Evolutionary conservation across 1,139 yeast genomes (phyloP).

Genomic region (Suhomyces wounanorum): DNA sequence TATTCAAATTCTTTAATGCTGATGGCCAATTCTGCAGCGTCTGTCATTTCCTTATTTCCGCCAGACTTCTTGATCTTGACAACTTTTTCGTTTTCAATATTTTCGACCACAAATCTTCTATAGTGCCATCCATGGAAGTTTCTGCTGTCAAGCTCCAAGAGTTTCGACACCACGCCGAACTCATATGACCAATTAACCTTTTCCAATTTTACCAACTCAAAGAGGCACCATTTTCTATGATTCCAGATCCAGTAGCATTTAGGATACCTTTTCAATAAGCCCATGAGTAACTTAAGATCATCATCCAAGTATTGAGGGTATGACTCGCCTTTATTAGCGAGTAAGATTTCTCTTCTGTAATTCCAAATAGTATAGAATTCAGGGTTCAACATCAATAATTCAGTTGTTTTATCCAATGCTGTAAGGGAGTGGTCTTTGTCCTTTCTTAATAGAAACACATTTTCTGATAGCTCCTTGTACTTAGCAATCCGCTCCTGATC

Average conservation of each 20-base stretch:
- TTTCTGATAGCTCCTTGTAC: slow-evolving; percentile 51
- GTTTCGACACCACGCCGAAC: slow-evolving; percentile 63
- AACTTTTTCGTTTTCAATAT: slow-evolving; percentile 39
- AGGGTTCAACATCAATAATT: slow-evolving; percentile 67
- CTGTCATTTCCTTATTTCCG: neutral
- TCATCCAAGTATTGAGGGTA: slow-evolving; percentile 41
- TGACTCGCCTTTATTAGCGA: slow-evolving; percentile 15
- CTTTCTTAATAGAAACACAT: slow-evolving; percentile 43
- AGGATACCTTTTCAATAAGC: slow-evolving; percentile 65
- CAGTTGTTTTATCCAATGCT: slow-evolving; percentile 51
- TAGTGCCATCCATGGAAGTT: slow-evolving; percentile 98
- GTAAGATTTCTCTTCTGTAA: slow-evolving; percentile 72
- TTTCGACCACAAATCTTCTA: slow-evolving; percentile 67
- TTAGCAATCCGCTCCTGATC: slow-evolving; percentile 55
- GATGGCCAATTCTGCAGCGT: slow-evolving; percentile 25
- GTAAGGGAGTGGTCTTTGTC: slow-evolving; percentile 34
- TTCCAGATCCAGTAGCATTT: slow-evolving; percentile 98
- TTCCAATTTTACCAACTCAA: slow-evolving; percentile 48
- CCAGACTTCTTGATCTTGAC: slow-evolving; percentile 1
- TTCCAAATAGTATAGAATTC: slow-evolving; percentile 93
- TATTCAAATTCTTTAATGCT: slow-evolving; percentile 63
- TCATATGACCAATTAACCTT: slow-evolving; percentile 67
- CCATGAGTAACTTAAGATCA: slow-evolving; percentile 66
- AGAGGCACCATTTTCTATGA: slow-evolving; percentile 83
- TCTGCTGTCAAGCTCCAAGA: slow-evolving; percentile 73